These are phyloP conservation scores for Russula brevipes DNA, from an alignment of 768 basidiomycete species.

Conservation along the genomic window DNA sequence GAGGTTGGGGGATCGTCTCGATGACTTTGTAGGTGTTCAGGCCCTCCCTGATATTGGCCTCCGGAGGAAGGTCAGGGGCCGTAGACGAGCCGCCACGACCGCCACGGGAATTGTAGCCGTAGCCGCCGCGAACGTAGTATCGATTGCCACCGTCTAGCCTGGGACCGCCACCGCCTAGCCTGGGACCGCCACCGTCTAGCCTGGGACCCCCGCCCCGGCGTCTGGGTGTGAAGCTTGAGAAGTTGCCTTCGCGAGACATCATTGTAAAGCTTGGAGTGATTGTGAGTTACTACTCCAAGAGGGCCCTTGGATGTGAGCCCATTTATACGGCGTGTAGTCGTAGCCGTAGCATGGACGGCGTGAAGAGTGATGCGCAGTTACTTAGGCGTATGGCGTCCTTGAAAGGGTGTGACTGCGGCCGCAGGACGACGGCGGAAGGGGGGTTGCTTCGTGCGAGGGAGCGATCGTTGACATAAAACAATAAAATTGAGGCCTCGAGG, in stretches of 20 bases:
- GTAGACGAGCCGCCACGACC: too few relatives aligned
- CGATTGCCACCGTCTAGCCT: constrained; percentile 4
- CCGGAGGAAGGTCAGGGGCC: background rate
- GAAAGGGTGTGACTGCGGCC: constrained; percentile 4
- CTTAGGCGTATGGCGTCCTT: background rate
- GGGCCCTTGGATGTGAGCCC: background rate
- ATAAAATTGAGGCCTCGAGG: background rate
- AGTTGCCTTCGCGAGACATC: background rate
- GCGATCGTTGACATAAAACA: background rate
- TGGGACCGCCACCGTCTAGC: too few relatives aligned
- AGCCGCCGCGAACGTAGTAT: background rate
- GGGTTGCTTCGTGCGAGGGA: background rate
- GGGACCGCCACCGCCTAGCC: background rate
- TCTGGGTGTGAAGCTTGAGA: background rate
- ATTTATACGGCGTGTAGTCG: constrained; percentile 1
- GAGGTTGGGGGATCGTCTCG: constrained; percentile 7
- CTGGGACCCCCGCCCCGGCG: background rate
- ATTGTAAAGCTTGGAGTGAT: background rate
- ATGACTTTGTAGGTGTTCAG: constrained; percentile 9
- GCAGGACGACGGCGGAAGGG: background rate
- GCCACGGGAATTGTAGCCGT: background rate
- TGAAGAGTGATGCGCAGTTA: constrained; percentile 2
- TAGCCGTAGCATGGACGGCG: background rate
- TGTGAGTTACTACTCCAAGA: background rate
- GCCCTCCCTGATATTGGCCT: constrained; percentile 13